Evolutionary conservation across 2,329 filamentous ascomycete species (phyloP), one percentile per base, ranked within the genome.

Genomic region (Pseudodiploospora longispora): DNA sequence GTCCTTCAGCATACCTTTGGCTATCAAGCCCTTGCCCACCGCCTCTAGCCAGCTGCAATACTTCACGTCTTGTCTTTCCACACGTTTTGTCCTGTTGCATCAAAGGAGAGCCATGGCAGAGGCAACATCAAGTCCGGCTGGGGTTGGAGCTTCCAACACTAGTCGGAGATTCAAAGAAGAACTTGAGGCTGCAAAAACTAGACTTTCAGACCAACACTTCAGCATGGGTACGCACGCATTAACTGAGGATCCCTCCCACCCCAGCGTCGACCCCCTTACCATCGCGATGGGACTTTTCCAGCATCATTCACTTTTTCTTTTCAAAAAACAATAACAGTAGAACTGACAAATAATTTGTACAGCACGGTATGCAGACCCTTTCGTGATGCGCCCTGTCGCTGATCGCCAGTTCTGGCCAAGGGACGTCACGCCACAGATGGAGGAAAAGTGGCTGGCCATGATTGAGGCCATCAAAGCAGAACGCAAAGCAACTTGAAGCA

Each of bases 281-380:
- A 19, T 19, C 19, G 19, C 19, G 19, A 19, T 19, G 19, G 19
- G 19, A 19, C 19, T 19, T 19, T 19, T 19, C 19, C 19, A 19
- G 19, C 19, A 19, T 19, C 19, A 19, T 19, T 19, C 19, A 19
- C 19, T 19, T 19, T 19, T 19, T 19, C 3, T 19, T 19, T 19
- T 19, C 19, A 19, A 19, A 19, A 19, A 19, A 19, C 3, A 19
- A 19, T 19, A 19, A 57, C 54, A 50, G 12, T 51, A 41, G 30
- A 10, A 29, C 36, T 38, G 36, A 38, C 27, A 35, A 10, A 27
- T 34, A 19, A 12, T 10, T 35, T 30, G 30, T 40, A 30, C 38
- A 62, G 61, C 56, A 42, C 63, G 69, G 33, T 74, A 70, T 41
- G 64, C 66, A 6, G 72, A 78, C 47, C 74, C 74, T 30, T 59